These are phyloP conservation scores for Cercospora nicotianae DNA, from an alignment of 2,329 filamentous ascomycete species.

Conservation along the genomic window DNA sequence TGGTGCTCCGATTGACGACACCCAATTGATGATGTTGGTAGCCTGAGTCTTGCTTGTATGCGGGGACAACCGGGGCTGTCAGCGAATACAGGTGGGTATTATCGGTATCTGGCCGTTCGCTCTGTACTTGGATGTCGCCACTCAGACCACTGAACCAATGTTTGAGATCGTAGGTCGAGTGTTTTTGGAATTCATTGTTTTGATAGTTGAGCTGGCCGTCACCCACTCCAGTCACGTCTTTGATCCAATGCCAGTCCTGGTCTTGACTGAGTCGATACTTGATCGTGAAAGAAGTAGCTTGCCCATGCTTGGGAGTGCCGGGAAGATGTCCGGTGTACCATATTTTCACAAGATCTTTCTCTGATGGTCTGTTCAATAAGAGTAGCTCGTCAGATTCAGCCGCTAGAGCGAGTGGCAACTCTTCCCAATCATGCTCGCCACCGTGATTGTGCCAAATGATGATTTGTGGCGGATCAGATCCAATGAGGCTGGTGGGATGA, in stretches of 20 bases:
- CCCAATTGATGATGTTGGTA: slow-evolving; percentile 62
- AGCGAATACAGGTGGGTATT: slow-evolving; percentile 71
- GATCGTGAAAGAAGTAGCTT: slow-evolving; percentile 64
- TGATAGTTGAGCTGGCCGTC: slow-evolving; percentile 65
- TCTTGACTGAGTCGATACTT: slow-evolving; percentile 61
- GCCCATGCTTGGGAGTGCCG: slow-evolving; percentile 46
- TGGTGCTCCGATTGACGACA: slow-evolving; percentile 61
- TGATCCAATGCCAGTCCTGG: slow-evolving; percentile 68
- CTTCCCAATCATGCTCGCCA: slow-evolving; percentile 57
- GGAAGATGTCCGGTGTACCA: slow-evolving; percentile 58
- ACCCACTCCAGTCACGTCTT: slow-evolving; percentile 60
- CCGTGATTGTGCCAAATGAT: slow-evolving; percentile 71
- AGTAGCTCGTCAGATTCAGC: slow-evolving; percentile 33
- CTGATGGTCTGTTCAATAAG: slow-evolving; percentile 27
- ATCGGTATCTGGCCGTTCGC: slow-evolving; percentile 64
- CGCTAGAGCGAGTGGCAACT: slow-evolving; percentile 55
- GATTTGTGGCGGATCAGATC: slow-evolving; percentile 66
- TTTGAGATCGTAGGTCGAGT: slow-evolving; percentile 46
- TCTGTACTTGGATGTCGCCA: slow-evolving; percentile 55
- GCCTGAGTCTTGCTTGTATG: slow-evolving; percentile 59
- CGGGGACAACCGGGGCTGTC: slow-evolving; percentile 55
- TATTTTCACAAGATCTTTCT: slow-evolving; percentile 37
- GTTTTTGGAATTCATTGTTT: slow-evolving; percentile 32
- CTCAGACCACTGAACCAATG: slow-evolving; percentile 61
- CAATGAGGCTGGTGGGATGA: slow-evolving; percentile 36